Evolutionary conservation across 2,329 filamentous ascomycete species (phyloP), one percentile per base, ranked within the genome.

Genomic region (Sporothrix inflata): DNA sequence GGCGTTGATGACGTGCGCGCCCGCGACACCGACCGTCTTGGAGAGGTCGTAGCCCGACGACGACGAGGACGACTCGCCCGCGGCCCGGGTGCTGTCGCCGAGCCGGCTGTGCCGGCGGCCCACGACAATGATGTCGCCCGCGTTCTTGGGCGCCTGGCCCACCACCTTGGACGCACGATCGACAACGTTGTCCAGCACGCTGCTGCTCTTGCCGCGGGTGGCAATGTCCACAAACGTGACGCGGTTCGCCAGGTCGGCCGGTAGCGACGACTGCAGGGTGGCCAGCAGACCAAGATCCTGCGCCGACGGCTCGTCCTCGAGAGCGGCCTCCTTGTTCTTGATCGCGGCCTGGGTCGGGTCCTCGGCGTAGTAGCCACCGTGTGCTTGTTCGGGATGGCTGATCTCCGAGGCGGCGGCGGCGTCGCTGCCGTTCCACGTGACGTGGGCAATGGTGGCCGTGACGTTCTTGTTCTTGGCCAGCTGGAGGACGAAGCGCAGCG

Each of bases 401-500:
- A 75, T 77, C 5, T 38, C 71, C n/a, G n/a, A n/a, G 45, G 45
- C 70, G 3, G 24, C 40, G 14, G 69, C 70, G 38, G 40, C 71
- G 1, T 45, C 66, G 12, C 65, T 66, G 7, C 38, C 49, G 5
- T 11, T 55, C 76, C 77, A 80, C 30, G 80, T 81, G 34, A 93
- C 85, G 74, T 90, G 89, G 0, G 92, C 84, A 42, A 98, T 87
- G 0, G 92, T 95, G 0, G 90, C 93, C 0, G 93, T 94, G 34
- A 97, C 89, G 57, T 92, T 88, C 4, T 89, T 86, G 77, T 94
- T 96, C 79, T 91, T 90, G 0, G 91, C 93, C 0, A 99, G 86
- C 78, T 98, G 95, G 3, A 98, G 85, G 3, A 95, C 91, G 30
- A 98, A 88, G 1, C 90, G 86, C 0, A 98, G 85, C 0, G 94